A percentile compares a stretch with the other conserved stretches of the same genome.
phyloP scores from a whole-genome alignment of 805 yeast species.

The Candida xiaguanensis region DNA sequence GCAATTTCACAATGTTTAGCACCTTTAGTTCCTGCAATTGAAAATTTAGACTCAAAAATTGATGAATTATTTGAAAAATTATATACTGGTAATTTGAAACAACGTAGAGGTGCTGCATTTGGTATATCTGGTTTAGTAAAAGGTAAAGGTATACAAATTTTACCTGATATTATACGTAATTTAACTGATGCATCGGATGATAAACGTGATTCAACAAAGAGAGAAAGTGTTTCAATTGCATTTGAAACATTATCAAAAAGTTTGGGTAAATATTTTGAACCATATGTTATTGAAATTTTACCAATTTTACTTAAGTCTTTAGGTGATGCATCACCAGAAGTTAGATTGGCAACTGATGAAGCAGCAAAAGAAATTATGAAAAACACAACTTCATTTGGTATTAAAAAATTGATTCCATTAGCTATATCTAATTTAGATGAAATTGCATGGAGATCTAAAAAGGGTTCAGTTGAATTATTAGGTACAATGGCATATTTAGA shows the following conservation, averaged over 20 bases:
- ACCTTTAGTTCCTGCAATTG: slow-evolving; percentile 66
- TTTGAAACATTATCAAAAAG: slow-evolving; percentile 80
- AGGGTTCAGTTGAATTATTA: slow-evolving; percentile 91
- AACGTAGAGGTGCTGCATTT: slow-evolving; percentile 90
- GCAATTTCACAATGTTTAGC: slow-evolving; percentile 86
- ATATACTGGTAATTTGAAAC: slow-evolving; percentile 45
- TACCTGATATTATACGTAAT: slow-evolving; percentile 73
- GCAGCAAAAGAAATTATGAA: slow-evolving; percentile 90
- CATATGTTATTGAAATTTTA: slow-evolving; percentile 84
- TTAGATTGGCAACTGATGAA: slow-evolving; percentile 81
- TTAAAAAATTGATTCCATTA: slow-evolving; percentile 84
- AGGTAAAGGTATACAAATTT: slow-evolving; percentile 80
- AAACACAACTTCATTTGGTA: slow-evolving; percentile 87
- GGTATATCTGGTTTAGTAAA: slow-evolving; percentile 92
- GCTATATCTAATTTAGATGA: slow-evolving; percentile 84
- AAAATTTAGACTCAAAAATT: slow-evolving; percentile 49
- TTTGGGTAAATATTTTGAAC: slow-evolving; percentile 80
- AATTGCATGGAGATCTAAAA: slow-evolving; percentile 92
- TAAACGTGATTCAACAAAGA: slow-evolving; percentile 62
- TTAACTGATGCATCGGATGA: slow-evolving; percentile 85
- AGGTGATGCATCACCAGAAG: slow-evolving; percentile 84
- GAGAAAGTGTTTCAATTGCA: slow-evolving; percentile 87
- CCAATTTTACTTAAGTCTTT: slow-evolving; percentile 76
- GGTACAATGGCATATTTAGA: slow-evolving; percentile 98
- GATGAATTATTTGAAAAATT: slow-evolving; percentile 58